Conservation (phyloP, 2,329 filamentous ascomycete species). For the Microsporum audouinii region DNA sequence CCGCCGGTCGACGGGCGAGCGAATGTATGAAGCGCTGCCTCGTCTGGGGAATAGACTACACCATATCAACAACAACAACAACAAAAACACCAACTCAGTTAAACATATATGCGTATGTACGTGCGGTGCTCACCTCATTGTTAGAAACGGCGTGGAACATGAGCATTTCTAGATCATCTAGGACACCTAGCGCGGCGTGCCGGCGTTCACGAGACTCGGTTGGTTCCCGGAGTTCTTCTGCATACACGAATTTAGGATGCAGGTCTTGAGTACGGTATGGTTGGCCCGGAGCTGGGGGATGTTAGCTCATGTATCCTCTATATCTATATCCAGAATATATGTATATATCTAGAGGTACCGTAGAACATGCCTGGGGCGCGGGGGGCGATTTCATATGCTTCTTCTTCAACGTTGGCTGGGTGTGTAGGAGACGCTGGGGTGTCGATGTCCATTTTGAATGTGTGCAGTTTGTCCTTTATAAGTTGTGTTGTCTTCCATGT, state of each 20-base stretch:
- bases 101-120: not conserved
- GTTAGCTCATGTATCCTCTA: not conserved
- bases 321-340: not conserved
- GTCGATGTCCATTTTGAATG: not conserved
- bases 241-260: not conserved
- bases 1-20: constrained; percentile 18
- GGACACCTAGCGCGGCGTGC: constrained; percentile 28
- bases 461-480: not conserved
- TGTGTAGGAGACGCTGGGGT: not conserved
- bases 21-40: constrained; percentile 28
- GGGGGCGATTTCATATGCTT: not conserved
- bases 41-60: constrained; percentile 30
- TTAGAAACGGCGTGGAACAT: constrained; percentile 31
- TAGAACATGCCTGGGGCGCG: not conserved
- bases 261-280: constrained; percentile 1
- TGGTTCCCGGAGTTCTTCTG: constrained; percentile 13
- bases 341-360: no score
- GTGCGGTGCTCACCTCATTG: constrained; percentile 22
- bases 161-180: constrained; percentile 30
- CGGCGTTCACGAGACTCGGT: constrained; percentile 25
- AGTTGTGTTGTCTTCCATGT: not conserved
- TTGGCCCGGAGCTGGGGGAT: not conserved
- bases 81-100: not conserved
- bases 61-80: not conserved
- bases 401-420: not conserved